Conservation (phyloP, 768 basidiomycete species). For the Albatrellus ellisii region DNA sequence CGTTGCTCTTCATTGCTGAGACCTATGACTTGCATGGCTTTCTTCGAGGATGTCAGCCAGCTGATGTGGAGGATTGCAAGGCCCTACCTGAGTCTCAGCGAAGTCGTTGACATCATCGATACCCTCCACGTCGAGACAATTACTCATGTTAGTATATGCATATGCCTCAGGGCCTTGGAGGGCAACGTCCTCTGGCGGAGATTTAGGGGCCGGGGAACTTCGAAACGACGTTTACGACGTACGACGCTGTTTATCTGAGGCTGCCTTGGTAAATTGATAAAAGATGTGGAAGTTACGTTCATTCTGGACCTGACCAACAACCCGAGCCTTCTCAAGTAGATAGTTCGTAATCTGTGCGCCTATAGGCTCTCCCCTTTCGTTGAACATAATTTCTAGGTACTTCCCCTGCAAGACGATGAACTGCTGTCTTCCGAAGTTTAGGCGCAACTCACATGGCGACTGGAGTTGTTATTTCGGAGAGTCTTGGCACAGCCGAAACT, state of each 20-base stretch:
- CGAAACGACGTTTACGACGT: constrained; percentile 13
- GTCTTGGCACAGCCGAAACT: constrained; percentile 99
- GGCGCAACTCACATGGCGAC: constrained; percentile 71
- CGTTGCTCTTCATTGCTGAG: constrained; percentile 74
- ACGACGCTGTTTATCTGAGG: constrained; percentile 83
- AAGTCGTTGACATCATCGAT: constrained; percentile 88
- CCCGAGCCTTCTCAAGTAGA: constrained; percentile 90
- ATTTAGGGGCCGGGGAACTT: background rate
- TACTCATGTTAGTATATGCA: constrained; percentile 84
- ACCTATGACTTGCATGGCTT: constrained; percentile 91
- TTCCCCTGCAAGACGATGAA: constrained; percentile 56
- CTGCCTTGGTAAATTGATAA: constrained; percentile 98
- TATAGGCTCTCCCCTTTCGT: constrained; percentile 80
- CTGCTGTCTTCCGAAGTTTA: constrained; percentile 5
- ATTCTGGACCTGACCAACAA: constrained; percentile 91
- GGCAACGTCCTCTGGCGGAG: constrained; percentile 70
- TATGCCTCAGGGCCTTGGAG: constrained; percentile 94
- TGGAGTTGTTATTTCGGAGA: constrained; percentile 95
- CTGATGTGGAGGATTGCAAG: background rate
- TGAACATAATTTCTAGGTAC: constrained; percentile 99
- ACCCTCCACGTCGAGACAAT: constrained; percentile 81
- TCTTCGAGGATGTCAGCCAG: constrained; percentile 27
- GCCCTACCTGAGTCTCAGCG: constrained; percentile 70
- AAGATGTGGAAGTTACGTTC: constrained; percentile 99
- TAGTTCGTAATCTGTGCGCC: constrained; percentile 99